Conservation (phyloP, 495 filamentous ascomycete species). For the Chaetomium cochliodes region DNA sequence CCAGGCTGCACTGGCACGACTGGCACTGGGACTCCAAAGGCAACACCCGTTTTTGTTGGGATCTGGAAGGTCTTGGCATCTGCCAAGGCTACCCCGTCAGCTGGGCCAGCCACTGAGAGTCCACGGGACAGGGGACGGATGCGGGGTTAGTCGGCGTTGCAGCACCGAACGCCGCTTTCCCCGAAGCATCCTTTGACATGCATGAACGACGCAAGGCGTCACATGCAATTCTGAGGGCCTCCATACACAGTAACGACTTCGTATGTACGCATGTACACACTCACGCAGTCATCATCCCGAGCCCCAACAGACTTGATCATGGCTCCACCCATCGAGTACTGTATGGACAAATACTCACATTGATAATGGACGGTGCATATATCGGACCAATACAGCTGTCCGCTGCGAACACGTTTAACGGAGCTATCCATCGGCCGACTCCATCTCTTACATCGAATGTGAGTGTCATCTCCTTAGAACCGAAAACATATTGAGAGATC, state of each 20-base stretch:
- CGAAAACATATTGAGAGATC: too few species aligned
- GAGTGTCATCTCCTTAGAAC: too few species aligned
- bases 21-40: neutral
- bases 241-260: neutral
- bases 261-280: too few species aligned
- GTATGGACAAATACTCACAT: too few species aligned
- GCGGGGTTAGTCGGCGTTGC: neutral
- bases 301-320: neutral
- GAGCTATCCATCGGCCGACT: too few species aligned
- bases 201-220: neutral
- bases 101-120: neutral
- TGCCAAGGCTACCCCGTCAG: neutral
- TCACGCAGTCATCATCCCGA: neutral
- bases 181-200: neutral
- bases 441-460: too few species aligned
- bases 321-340: neutral
- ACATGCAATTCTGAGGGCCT: neutral
- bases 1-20: neutral
- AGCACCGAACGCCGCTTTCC: neutral
- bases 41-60: conserved; percentile 17
- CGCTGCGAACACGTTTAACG: too few species aligned
- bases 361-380: too few species aligned
- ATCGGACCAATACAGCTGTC: too few species aligned
- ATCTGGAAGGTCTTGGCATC: conserved; percentile 5
- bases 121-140: neutral